A percentile compares a stretch with the other conserved stretches of the same genome.
phyloP scores from a whole-genome alignment of 2,329 filamentous ascomycete genomes.

The Phaeosphaeria sp. region DNA sequence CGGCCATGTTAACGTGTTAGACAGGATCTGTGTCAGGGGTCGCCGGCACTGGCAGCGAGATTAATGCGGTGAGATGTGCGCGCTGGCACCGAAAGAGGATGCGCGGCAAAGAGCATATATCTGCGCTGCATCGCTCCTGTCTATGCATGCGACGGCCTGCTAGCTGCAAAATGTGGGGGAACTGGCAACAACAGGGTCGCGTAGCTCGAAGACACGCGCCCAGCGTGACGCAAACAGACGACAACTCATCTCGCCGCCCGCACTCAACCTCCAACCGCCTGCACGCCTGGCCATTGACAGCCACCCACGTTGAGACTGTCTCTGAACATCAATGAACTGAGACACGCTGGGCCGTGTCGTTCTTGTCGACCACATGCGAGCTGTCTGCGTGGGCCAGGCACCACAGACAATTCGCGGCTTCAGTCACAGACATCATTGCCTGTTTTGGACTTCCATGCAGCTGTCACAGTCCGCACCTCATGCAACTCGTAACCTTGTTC shows the following conservation, averaged over 20 bases:
- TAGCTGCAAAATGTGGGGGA: conserved; percentile 4
- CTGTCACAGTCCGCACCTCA: not conserved
- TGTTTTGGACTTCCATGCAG: not conserved
- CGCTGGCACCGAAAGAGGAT: not conserved
- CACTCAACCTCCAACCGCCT: not conserved
- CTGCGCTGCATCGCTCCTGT: conserved; percentile 1
- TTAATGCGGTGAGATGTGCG: not conserved
- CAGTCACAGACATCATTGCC: not conserved
- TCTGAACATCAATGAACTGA: not conserved
- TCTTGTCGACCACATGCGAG: not conserved
- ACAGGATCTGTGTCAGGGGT: conserved; percentile 1
- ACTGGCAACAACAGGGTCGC: conserved; percentile 2
- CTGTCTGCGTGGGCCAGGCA: not conserved
- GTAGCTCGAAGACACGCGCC: not conserved
- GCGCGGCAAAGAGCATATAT: not conserved
- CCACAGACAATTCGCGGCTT: not conserved
- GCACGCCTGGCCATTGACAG: conserved; percentile 1
- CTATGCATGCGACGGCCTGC: not conserved
- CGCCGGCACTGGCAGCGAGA: not conserved
- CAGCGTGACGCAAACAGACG: conserved; percentile 1
- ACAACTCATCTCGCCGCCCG: conserved; percentile 2
- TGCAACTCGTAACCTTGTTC: not conserved
- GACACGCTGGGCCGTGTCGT: not conserved
- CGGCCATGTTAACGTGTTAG: conserved; percentile 9
- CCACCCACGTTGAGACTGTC: conserved; percentile 2